These are phyloP conservation scores for Fusarium duplospermum DNA, from an alignment of 2,329 filamentous ascomycete species.

Conservation along the genomic window DNA sequence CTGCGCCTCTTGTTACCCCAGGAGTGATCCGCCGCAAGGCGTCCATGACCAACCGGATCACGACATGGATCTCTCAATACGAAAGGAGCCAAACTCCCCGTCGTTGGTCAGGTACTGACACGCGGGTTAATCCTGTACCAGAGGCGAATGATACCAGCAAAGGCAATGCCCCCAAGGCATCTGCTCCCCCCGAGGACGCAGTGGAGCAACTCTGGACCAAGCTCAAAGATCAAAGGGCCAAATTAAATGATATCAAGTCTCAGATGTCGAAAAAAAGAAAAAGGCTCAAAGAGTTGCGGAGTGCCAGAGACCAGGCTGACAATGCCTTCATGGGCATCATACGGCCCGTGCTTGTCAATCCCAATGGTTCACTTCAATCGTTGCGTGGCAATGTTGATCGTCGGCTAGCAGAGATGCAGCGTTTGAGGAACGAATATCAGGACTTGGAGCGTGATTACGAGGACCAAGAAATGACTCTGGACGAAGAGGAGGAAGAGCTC, in stretches of 20 bases:
- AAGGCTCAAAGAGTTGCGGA: constrained; percentile 47
- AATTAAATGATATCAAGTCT: constrained; percentile 44
- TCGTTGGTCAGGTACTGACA: constrained; percentile 22
- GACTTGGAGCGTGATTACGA: constrained; percentile 53
- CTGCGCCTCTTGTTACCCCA: constrained; percentile 33
- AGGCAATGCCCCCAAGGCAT: constrained; percentile 25
- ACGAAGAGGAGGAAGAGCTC: constrained; percentile 52
- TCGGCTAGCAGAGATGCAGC: constrained; percentile 51
- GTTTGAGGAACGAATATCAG: constrained; percentile 53
- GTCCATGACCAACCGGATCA: constrained; percentile 48
- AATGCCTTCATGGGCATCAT: constrained; percentile 55
- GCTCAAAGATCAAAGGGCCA: constrained; percentile 50
- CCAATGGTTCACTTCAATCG: constrained; percentile 30
- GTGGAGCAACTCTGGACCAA: constrained; percentile 51
- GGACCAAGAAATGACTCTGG: constrained; percentile 48
- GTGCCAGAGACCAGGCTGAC: constrained; percentile 50
- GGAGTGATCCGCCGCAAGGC: constrained; percentile 42
- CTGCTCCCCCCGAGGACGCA: constrained; percentile 44
- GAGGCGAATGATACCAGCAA: constrained; percentile 19
- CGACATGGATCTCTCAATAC: constrained; percentile 49
- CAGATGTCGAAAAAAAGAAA: constrained; percentile 50
- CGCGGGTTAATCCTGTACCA: constrained; percentile 3
- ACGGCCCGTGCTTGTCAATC: constrained; percentile 51
- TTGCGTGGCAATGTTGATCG: constrained; percentile 43
- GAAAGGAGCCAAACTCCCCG: constrained; percentile 44